These are phyloP conservation scores for Colletotrichum sp. DNA, from an alignment of 2,329 filamentous ascomycete genomes.

Conservation along the genomic window DNA sequence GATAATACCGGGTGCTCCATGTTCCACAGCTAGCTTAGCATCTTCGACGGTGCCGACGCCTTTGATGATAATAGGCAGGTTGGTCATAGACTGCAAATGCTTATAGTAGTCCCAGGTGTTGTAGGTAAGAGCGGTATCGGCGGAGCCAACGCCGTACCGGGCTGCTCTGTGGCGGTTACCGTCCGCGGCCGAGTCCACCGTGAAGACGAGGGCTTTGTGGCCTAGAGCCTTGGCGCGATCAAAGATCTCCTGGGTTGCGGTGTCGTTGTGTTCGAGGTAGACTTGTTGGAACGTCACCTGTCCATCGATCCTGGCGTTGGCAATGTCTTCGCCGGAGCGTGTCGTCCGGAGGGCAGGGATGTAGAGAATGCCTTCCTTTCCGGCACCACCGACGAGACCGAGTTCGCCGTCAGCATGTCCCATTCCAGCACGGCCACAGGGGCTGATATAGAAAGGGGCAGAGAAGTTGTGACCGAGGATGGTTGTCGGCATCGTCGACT, in stretches of 20 bases:
- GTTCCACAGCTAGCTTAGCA: neutral
- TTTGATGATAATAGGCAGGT: neutral
- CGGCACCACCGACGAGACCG: no score
- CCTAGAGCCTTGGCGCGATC: neutral
- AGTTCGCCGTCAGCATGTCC: no score
- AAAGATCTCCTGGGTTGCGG: neutral
- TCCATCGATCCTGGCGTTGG: neutral
- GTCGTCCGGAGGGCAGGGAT: no score
- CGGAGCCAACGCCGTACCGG: no score
- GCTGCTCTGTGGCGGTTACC: no score
- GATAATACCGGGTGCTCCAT: slow-evolving; percentile 36
- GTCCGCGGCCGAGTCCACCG: no score
- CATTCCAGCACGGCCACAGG: neutral
- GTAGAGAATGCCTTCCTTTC: no score
- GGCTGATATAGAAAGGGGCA: neutral
- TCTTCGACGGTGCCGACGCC: neutral
- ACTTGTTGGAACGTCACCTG: neutral
- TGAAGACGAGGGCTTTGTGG: no score
- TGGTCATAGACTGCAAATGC: no score
- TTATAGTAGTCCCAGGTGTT: no score
- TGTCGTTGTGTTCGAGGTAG: neutral
- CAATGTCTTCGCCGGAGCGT: no score
- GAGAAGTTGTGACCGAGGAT: neutral
- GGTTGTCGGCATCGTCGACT: neutral
- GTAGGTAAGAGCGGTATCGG: no score